phyloP scores from a whole-genome alignment of 148 eudicot genomes.

The Linanthus parryae region DNA sequence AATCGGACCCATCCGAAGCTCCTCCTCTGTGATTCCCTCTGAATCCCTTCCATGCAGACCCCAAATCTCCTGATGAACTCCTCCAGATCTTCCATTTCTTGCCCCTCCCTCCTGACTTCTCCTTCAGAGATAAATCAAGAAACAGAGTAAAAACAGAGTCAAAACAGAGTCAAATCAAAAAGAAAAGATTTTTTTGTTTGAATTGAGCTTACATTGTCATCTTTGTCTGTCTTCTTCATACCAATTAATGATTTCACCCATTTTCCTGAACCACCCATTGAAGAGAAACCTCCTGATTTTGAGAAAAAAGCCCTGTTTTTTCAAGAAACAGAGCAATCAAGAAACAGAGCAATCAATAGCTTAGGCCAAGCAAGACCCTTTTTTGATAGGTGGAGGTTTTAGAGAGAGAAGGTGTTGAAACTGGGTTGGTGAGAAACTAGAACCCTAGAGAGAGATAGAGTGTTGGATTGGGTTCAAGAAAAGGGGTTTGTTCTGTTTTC shows the following conservation, averaged over 20 bases:
- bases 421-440: background rate
- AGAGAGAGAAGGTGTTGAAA: background rate
- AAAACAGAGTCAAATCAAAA: no score
- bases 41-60: slow-evolving; percentile 60
- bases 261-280: slow-evolving; percentile 64
- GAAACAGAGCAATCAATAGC: no score
- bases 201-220: slow-evolving; percentile 23
- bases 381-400: background rate
- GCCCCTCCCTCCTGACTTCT: slow-evolving; percentile 45
- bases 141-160: no score
- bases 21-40: slow-evolving; percentile 38
- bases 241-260: slow-evolving; percentile 57
- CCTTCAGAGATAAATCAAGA: slow-evolving; percentile 23
- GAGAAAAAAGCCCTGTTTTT: background rate
- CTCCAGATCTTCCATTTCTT: slow-evolving; percentile 96
- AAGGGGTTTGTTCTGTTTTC: background rate
- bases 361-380: no score
- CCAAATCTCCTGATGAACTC: slow-evolving; percentile 67
- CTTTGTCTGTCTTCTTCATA: slow-evolving; percentile 38
- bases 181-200: no score
- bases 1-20: slow-evolving; percentile 66
- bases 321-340: background rate
- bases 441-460: background rate
- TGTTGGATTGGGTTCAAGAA: background rate
- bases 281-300: background rate